Base-by-base conservation (phyloP, 305 asterid genomes). In the Coffea humblotiana region DNA sequence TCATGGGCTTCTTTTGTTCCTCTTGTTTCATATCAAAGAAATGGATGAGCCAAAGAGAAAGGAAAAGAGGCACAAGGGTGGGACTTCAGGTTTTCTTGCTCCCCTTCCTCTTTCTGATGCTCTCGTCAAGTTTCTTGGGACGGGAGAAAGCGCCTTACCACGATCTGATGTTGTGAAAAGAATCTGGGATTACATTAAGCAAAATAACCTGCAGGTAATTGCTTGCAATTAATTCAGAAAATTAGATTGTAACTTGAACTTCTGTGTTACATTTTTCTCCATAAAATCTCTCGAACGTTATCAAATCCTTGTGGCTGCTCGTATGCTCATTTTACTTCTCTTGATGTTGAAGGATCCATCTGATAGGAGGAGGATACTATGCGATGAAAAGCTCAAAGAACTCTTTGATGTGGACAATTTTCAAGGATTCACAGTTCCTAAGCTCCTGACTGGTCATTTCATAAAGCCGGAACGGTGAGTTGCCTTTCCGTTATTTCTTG, bases 371-470 rank as follows among this genome's bases (percentile, higher is more conserved):
- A 91, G 86, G 84, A 91, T 95, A 80, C 2, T 92, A 79, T 88
- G 97, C 27, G 99, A 95, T 75, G 97, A 92, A 87, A 95, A 89
- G 93, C 95, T 95, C 88, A 93, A 92, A 86, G 96, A 95, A 75
- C 97, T 93, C 66, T 89, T 93, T 80, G 78, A 90, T 63, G 90
- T 92, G 35, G 97, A 92, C 77, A 90, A 93, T 66, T 91, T 91
- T 87, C 75, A 73, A 79, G 98, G 96, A 73, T 91, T 93, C 80
- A 78, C 92, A 15, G 92, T 93, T 63, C 58, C 91, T 23, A 93
- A 95, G 79, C 87, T 86, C 76, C 88, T 91, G 65, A 88, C 91
- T 66, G 78, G 85, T 64, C 98, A 93, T 86, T 82, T 95, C 85
- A 77, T 90, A 78, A 92, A 92, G 88, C 40, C 84, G 40, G 93